A percentile compares a stretch with the other conserved stretches of the same genome.
These are phyloP conservation scores for Raffaelea deltoideospora DNA, from an alignment of 2,329 filamentous ascomycete species.

Conservation along the genomic window DNA sequence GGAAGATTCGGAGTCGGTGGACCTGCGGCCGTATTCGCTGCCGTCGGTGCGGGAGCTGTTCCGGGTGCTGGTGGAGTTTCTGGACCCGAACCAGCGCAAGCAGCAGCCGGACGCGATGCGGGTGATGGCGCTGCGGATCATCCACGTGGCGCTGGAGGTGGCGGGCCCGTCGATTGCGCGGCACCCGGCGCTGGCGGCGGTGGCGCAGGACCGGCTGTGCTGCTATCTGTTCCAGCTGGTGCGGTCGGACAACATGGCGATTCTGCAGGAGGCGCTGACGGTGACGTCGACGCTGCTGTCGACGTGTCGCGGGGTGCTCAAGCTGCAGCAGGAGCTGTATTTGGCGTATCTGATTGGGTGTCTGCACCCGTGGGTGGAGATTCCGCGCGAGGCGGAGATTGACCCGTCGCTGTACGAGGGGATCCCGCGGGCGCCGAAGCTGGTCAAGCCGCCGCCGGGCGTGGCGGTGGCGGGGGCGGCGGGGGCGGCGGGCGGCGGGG, in stretches of 20 bases:
- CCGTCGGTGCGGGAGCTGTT: conserved; percentile 92
- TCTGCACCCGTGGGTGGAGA: conserved; percentile 84
- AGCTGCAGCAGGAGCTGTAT: conserved; percentile 92
- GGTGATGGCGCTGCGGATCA: conserved; percentile 92
- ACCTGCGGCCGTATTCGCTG: conserved; percentile 77
- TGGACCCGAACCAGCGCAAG: conserved; percentile 84
- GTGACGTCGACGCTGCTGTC: conserved; percentile 83
- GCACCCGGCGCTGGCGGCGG: conserved; percentile 71
- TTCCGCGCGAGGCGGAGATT: conserved; percentile 78
- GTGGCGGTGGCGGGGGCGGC: no score
- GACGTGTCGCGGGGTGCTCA: conserved; percentile 79
- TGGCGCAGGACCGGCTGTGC: conserved; percentile 88
- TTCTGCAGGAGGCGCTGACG: conserved; percentile 81
- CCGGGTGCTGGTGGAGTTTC: conserved; percentile 77
- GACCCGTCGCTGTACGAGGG: conserved; percentile 85
- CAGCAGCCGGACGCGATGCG: conserved; percentile 92
- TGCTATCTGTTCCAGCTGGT: conserved; percentile 93
- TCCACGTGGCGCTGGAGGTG: conserved; percentile 93
- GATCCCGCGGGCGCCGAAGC: conserved; percentile 78
- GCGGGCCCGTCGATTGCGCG: conserved; percentile 88
- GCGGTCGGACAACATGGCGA: conserved; percentile 87
- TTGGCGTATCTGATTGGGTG: conserved; percentile 89
- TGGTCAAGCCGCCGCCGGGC: conserved; percentile 62
- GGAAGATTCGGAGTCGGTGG: conserved; percentile 27
- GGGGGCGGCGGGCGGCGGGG: no score